Evolutionary conservation across 2,329 filamentous ascomycete genomes (phyloP), one percentile per base, ranked within the genome.

Genomic region (Fusarium anthophilum): DNA sequence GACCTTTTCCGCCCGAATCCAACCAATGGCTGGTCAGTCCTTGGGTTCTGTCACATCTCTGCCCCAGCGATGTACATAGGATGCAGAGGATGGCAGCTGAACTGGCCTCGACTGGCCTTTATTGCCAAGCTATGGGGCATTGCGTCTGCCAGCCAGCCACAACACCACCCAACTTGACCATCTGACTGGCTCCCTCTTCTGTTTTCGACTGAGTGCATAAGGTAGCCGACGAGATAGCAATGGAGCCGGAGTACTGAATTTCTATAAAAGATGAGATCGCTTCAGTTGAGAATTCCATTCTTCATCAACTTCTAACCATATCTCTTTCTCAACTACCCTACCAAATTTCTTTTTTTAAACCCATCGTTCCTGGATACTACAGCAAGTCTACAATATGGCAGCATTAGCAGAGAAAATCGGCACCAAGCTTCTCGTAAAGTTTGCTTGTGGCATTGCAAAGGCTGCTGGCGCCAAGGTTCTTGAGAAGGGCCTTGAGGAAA

Each of bases 211-310:
- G 1, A 20, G 4, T 47, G 24, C 24, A 47, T 22, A 6, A 26
- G 12, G 0, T 14, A 20, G 1, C 6, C 0, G 7, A 15, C 3
- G 12, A 11, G 8, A 28, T 28, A 47, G 8, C 24, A 10, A 28
- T 20, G 1, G 18, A 5, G 1, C 18, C 8, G 0, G 8, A 47
- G 5, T 1, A 6, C 1, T 0, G 4, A 20, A 7, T 14, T 0
- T 14, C 18, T 47, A 47, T 47, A 28, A 47, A 20, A 3, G 5
- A 2, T 12, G 12, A 20, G 12, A 28, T 10, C 18, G 8, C 12
- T 20, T 7, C 24, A 2, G 12, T 47, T 10, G 5, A 20, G 8
- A 20, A 47, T 2, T 10, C 1, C 0, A 28, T 47, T 14, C 12
- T 26, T 47, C 24, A 20, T 26, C 24, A 20, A 28, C 24, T 20